Evolutionary conservation across 352 stramenopile species (phyloP).

Genomic region (Thalassiosira mediterranea): DNA sequence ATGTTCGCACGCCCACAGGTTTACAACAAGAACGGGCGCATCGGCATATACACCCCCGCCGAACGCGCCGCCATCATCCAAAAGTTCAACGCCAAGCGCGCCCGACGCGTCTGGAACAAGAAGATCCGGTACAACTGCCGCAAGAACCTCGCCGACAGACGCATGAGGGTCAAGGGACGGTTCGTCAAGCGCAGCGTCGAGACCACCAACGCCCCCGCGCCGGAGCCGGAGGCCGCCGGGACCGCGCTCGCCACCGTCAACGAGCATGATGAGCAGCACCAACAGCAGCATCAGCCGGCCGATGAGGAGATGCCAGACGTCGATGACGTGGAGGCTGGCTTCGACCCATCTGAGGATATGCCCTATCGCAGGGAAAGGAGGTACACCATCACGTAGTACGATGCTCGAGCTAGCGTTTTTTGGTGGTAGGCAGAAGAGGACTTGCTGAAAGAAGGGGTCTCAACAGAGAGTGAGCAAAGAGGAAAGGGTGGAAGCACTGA

Average conservation of each 20-base stretch:
- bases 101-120: constrained; percentile 83
- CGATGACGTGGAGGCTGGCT: constrained; percentile 74
- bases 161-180: constrained; percentile 81
- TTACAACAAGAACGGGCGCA: constrained; percentile 84
- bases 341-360: constrained; percentile 75
- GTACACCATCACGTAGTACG: constrained; percentile 84
- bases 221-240: constrained; percentile 10
- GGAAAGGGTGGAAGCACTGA: too few species aligned
- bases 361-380: constrained; percentile 75
- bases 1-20: constrained; percentile 46
- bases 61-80: constrained; percentile 82
- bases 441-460: too few species aligned
- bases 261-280: constrained; percentile 38
- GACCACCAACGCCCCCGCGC: constrained; percentile 28
- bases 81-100: constrained; percentile 78
- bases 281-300: too few species aligned
- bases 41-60: constrained; percentile 84
- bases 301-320: constrained; percentile 80
- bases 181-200: constrained; percentile 80
- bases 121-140: constrained; percentile 86
- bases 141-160: constrained; percentile 83
- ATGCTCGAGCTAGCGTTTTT: too few species aligned
- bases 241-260: constrained; percentile 37
- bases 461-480: too few species aligned
- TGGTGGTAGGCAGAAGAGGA: too few species aligned